Evolutionary conservation across 2,329 filamentous ascomycete genomes (phyloP).

Genomic region (Fusarium armeniacum): DNA sequence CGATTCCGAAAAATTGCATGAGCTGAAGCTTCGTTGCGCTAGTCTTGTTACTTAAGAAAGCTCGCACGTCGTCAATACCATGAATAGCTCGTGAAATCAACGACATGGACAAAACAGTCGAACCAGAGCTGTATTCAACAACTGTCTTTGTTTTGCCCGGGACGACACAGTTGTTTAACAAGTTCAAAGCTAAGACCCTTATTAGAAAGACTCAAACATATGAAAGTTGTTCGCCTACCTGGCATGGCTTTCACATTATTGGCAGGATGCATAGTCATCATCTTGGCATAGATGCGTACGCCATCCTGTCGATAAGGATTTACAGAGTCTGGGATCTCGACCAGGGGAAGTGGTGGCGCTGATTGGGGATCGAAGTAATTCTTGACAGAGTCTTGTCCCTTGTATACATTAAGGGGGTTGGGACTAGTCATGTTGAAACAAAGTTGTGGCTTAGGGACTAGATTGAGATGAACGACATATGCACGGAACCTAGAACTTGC

Average conservation of each 20-base stretch:
- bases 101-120: slow-evolving; percentile 72
- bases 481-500: not conserved
- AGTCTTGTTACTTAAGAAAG: slow-evolving; percentile 72
- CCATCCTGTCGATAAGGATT: slow-evolving; percentile 71
- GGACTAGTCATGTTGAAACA: slow-evolving; percentile 40
- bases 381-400: slow-evolving; percentile 67
- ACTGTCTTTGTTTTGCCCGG: slow-evolving; percentile 63
- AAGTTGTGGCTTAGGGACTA: not conserved
- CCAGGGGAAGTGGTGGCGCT: slow-evolving; percentile 70
- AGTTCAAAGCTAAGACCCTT: slow-evolving; percentile 59
- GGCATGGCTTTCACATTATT: slow-evolving; percentile 76
- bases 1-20: slow-evolving; percentile 71
- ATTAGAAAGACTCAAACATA: not conserved
- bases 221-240: slow-evolving; percentile 51
- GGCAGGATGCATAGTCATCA: slow-evolving; percentile 74
- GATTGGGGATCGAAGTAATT: slow-evolving; percentile 72
- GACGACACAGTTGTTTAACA: slow-evolving; percentile 54
- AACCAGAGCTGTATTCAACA: slow-evolving; percentile 73
- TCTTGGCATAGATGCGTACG: slow-evolving; percentile 74
- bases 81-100: slow-evolving; percentile 67
- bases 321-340: slow-evolving; percentile 69
- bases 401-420: slow-evolving; percentile 67
- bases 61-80: slow-evolving; percentile 65
- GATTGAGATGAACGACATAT: not conserved
- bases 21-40: slow-evolving; percentile 65